Conservation (phyloP, 768 basidiomycete species). For the Amanita jacksonii region DNA sequence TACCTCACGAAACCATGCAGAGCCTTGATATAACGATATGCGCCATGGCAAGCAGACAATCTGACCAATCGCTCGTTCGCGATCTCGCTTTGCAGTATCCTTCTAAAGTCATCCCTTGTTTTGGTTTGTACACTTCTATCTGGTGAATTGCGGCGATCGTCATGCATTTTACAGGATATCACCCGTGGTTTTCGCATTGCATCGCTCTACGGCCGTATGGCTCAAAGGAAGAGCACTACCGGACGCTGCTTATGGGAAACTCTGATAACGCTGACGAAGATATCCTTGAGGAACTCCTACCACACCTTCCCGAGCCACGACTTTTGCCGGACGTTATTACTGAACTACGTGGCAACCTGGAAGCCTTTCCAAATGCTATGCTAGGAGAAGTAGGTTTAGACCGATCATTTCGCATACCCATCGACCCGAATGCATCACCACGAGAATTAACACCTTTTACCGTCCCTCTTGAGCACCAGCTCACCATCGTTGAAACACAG, state of each 20-base stretch:
- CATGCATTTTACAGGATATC: slow-evolving; percentile 52
- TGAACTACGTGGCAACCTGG: slow-evolving; percentile 51
- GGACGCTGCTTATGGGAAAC: slow-evolving; percentile 47
- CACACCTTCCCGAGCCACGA: slow-evolving; percentile 63
- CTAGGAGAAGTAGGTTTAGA: slow-evolving; percentile 94
- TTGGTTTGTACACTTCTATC: slow-evolving; percentile 47
- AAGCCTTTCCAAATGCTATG: slow-evolving; percentile 61
- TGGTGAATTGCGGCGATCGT: slow-evolving; percentile 8
- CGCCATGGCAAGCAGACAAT: slow-evolving; percentile 64
- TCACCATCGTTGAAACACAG: slow-evolving; percentile 73
- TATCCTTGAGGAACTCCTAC: slow-evolving; percentile 48
- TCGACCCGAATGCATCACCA: slow-evolving; percentile 36
- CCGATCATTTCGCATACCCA: slow-evolving; percentile 65
- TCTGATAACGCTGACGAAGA: slow-evolving; percentile 21
- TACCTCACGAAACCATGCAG: slow-evolving; percentile 39
- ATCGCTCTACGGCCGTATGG: slow-evolving; percentile 36
- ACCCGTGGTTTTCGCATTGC: slow-evolving; percentile 88
- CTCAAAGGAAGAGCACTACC: slow-evolving; percentile 71
- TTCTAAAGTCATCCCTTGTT: slow-evolving; percentile 72
- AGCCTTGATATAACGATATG: slow-evolving; percentile 59
- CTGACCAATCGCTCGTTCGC: slow-evolving; percentile 66
- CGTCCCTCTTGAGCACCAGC: slow-evolving; percentile 74
- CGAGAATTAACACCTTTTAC: slow-evolving; percentile 67
- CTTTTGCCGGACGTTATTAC: slow-evolving; percentile 47
- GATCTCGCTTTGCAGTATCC: slow-evolving; percentile 53